Evolutionary conservation across 2,329 filamentous ascomycete genomes (phyloP).

Genomic region (Neonectria neomacrospora): DNA sequence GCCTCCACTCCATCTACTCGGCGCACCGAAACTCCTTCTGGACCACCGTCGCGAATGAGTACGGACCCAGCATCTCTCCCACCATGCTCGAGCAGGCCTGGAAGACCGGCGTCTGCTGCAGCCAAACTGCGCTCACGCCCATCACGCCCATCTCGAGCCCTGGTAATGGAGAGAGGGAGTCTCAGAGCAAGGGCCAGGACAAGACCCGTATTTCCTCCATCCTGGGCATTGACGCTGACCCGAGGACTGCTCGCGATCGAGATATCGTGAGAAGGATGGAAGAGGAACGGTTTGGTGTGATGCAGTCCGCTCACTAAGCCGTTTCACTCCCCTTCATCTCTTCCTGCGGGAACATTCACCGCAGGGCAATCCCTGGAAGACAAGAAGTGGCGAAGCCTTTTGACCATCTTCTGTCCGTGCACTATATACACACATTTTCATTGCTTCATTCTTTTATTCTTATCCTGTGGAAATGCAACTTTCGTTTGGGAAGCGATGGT

Average conservation of each 20-base stretch:
- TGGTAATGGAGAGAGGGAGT: slow-evolving; percentile 57
- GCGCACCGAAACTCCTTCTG: slow-evolving; percentile 78
- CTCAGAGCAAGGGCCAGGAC: slow-evolving; percentile 57
- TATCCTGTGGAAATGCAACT: slow-evolving; percentile 1
- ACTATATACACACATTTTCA: slow-evolving; percentile 28
- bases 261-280: slow-evolving; percentile 68
- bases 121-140: slow-evolving; percentile 55
- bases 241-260: slow-evolving; percentile 66
- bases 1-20: slow-evolving; percentile 76
- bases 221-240: slow-evolving; percentile 68
- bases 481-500: slow-evolving; percentile 15
- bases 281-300: slow-evolving; percentile 56
- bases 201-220: slow-evolving; percentile 73
- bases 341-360: slow-evolving; percentile 13
- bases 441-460: slow-evolving; percentile 21
- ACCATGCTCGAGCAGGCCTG: slow-evolving; percentile 77
- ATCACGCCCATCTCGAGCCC: slow-evolving; percentile 66
- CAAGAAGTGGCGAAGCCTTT: slow-evolving; percentile 26
- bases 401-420: slow-evolving; percentile 28
- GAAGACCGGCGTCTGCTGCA: slow-evolving; percentile 60
- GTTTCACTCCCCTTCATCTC: slow-evolving; percentile 17
- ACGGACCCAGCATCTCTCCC: slow-evolving; percentile 71
- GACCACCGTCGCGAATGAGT: slow-evolving; percentile 76
- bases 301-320: slow-evolving; percentile 45
- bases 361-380: slow-evolving; percentile 18